A percentile compares a stretch with the other conserved stretches of the same genome.
These are phyloP conservation scores for Medicago truncatula DNA, from an alignment of 306 rosid genomes.

Conservation along the genomic window DNA sequence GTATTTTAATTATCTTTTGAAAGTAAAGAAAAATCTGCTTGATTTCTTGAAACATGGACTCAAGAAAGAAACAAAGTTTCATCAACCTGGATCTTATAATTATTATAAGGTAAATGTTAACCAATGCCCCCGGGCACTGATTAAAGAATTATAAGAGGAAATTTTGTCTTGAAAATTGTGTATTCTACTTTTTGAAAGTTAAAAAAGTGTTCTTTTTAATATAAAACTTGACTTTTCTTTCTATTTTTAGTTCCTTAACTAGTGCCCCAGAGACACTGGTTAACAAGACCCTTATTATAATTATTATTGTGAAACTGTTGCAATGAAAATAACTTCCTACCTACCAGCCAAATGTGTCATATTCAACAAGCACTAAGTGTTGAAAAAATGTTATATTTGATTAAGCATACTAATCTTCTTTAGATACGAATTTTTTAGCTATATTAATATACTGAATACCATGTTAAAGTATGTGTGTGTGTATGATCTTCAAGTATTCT, in stretches of 20 bases:
- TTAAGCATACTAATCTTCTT: constrained; percentile 16
- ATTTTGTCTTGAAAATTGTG: no score
- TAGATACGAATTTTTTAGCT: constrained; percentile 6
- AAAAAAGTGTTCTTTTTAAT: no score
- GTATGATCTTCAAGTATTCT: not conserved
- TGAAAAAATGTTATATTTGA: constrained; percentile 26
- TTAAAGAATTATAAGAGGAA: no score
- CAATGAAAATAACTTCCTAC: constrained; percentile 36
- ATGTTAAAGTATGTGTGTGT: not conserved
- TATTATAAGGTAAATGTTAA: no score
- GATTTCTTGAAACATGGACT: not conserved
- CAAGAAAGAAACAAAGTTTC: not conserved
- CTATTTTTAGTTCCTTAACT: no score
- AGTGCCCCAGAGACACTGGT: no score
- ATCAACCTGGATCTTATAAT: constrained; percentile 5
- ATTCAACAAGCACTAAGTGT: constrained; percentile 32
- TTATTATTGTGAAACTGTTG: constrained; percentile 5
- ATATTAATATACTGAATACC: constrained; percentile 1
- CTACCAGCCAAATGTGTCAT: constrained; percentile 34
- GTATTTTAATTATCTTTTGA: not conserved
- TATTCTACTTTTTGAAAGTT: no score
- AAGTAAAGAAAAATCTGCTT: not conserved
- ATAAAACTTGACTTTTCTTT: no score
- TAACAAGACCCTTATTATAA: no score
- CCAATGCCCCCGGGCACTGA: no score